phyloP scores from a whole-genome alignment of 257 asterid genomes.

The Rehmannia glutinosa region DNA sequence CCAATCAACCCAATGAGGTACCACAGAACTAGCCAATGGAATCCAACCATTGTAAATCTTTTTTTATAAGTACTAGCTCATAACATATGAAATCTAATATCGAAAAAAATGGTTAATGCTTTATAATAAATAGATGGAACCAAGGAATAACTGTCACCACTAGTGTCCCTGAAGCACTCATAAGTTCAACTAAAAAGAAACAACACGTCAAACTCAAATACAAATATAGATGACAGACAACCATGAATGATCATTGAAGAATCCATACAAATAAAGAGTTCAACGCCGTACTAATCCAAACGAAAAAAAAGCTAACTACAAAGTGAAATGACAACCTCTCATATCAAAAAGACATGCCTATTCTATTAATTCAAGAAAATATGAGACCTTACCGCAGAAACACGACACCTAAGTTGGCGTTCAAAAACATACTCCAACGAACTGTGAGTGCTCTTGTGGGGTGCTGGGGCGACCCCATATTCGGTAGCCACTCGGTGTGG shows the following conservation, averaged over 20 bases:
- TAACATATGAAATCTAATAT: neutral
- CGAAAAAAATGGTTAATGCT: neutral
- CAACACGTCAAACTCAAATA: constrained; percentile 2
- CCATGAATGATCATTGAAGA: neutral
- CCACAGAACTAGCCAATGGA: neutral
- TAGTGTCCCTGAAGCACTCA: too few species aligned
- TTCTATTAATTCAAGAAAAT: neutral
- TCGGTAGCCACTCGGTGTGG: constrained; percentile 91
- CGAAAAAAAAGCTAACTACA: neutral
- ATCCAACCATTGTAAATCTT: neutral
- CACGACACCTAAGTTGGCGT: constrained; percentile 64
- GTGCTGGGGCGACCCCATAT: constrained; percentile 72
- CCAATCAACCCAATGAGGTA: neutral
- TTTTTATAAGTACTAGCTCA: too few species aligned
- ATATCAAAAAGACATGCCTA: neutral
- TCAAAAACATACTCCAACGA: constrained; percentile 71
- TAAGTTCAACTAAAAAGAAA: neutral
- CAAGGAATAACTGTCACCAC: neutral
- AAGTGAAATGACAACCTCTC: neutral
- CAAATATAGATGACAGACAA: neutral
- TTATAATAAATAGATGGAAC: neutral
- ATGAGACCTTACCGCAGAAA: constrained; percentile 42
- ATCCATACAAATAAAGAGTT: neutral
- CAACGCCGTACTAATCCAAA: neutral
- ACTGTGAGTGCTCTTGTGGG: constrained; percentile 45